phyloP scores from a whole-genome alignment of 225 moss, liverwort and hornwort genomes.

The Bryum argenteum region DNA sequence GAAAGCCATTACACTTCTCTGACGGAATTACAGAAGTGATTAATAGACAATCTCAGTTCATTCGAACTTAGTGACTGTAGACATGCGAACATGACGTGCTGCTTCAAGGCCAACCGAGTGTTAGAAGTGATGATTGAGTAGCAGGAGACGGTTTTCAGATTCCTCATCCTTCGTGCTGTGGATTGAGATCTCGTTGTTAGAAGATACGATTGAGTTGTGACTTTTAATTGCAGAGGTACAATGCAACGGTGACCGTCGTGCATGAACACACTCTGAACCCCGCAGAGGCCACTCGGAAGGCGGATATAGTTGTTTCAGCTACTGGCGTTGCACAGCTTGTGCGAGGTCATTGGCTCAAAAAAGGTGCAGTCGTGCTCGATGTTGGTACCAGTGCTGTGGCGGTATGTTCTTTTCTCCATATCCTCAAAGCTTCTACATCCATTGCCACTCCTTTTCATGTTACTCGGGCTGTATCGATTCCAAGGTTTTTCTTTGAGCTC shows the following conservation, averaged over 20 bases:
- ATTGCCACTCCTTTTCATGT: background rate
- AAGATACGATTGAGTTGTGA: background rate
- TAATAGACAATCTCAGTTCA: background rate
- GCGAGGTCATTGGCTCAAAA: slow-evolving; percentile 90
- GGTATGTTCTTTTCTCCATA: slow-evolving; percentile 38
- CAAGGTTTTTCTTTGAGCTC: background rate
- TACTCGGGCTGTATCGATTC: background rate
- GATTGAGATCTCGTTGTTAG: slow-evolving; percentile 2
- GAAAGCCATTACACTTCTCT: background rate
- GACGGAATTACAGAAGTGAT: background rate
- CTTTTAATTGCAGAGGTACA: slow-evolving; percentile 58
- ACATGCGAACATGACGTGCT: background rate
- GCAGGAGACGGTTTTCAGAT: too few species aligned
- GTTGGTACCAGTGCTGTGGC: slow-evolving; percentile 80
- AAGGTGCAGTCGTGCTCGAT: slow-evolving; percentile 90
- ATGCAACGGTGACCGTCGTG: slow-evolving; percentile 88
- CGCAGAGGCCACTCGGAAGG: slow-evolving; percentile 63
- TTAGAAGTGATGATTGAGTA: background rate
- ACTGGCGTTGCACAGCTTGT: slow-evolving; percentile 87
- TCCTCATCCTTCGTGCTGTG: background rate
- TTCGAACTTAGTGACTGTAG: background rate
- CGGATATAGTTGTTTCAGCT: slow-evolving; percentile 88
- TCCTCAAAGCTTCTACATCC: background rate
- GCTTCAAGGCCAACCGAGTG: background rate
- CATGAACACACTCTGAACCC: slow-evolving; percentile 78